Conservation (phyloP, 2,329 filamentous ascomycete genomes). For the Trichoderma afroharzianum region DNA sequence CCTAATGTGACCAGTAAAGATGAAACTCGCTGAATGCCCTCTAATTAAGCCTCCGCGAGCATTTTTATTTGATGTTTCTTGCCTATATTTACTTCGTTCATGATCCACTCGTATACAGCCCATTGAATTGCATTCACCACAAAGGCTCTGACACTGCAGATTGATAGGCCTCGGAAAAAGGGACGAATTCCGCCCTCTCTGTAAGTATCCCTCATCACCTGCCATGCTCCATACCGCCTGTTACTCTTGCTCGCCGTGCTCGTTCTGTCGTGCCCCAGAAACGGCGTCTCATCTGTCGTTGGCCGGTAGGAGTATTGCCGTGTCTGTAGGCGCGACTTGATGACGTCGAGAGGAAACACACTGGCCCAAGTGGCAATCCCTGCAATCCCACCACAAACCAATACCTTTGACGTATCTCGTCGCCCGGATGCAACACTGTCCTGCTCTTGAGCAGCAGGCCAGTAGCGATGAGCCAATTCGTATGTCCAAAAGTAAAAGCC, state of each 20-base stretch:
- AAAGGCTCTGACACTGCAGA: slow-evolving; percentile 85
- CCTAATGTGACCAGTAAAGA: neutral
- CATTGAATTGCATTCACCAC: slow-evolving; percentile 92
- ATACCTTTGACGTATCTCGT: slow-evolving; percentile 56
- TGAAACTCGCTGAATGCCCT: neutral
- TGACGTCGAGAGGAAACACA: slow-evolving; percentile 85
- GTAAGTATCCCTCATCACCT: slow-evolving; percentile 65
- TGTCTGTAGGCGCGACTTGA: slow-evolving; percentile 89
- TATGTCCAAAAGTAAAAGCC: slow-evolving; percentile 98
- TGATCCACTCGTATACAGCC: slow-evolving; percentile 87
- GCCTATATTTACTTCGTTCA: slow-evolving; percentile 50
- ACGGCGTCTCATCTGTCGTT: neutral
- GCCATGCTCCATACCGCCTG: slow-evolving; percentile 50
- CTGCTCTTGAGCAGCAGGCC: slow-evolving; percentile 36
- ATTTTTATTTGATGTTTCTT: neutral
- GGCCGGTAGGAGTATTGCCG: slow-evolving; percentile 42
- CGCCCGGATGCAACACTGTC: slow-evolving; percentile 26
- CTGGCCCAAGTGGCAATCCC: slow-evolving; percentile 86
- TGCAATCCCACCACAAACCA: slow-evolving; percentile 83
- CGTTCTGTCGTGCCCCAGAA: neutral
- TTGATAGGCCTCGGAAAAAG: slow-evolving; percentile 71
- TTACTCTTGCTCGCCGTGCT: slow-evolving; percentile 21
- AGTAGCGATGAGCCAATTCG: slow-evolving; percentile 64
- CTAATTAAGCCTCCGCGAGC: neutral
- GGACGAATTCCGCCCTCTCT: slow-evolving; percentile 55